These are phyloP conservation scores for Pyrenophora tritici-repentis DNA, from an alignment of 2,329 filamentous ascomycete species.

Conservation along the genomic window DNA sequence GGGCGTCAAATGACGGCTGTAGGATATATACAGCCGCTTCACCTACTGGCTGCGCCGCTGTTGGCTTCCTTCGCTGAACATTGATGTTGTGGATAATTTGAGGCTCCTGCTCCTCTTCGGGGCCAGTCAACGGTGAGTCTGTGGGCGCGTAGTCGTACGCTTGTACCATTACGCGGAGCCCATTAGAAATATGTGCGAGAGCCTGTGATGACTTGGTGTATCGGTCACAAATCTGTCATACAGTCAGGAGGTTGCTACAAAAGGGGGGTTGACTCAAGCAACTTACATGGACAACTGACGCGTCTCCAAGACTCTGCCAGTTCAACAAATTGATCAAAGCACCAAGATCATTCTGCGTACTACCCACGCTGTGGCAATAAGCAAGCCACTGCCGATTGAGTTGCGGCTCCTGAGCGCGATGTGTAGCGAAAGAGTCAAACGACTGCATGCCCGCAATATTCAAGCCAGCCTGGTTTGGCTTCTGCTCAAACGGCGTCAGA, in stretches of 20 bases:
- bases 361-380: slow-evolving; percentile 32
- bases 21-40: slow-evolving; percentile 47
- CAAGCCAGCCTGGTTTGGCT: slow-evolving; percentile 6
- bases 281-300: slow-evolving; percentile 36
- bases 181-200: not conserved
- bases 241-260: not conserved
- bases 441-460: slow-evolving; percentile 20
- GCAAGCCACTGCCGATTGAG: slow-evolving; percentile 42
- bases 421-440: slow-evolving; percentile 15
- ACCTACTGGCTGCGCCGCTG: slow-evolving; percentile 30
- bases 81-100: slow-evolving; percentile 10
- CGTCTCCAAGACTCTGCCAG: slow-evolving; percentile 33
- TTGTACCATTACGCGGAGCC: slow-evolving; percentile 5
- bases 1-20: slow-evolving; percentile 23
- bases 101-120: not conserved
- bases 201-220: not conserved
- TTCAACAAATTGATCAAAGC: slow-evolving; percentile 35
- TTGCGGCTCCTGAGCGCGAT: slow-evolving; percentile 24
- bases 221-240: slow-evolving; percentile 1
- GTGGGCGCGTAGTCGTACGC: slow-evolving; percentile 2
- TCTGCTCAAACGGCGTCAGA: slow-evolving; percentile 20
- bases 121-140: not conserved
- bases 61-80: slow-evolving; percentile 24
- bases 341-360: slow-evolving; percentile 22
- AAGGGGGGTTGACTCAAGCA: not conserved